Base-by-base conservation (phyloP, 176 grass and related monocot genomes). In the Carex scoparia region DNA sequence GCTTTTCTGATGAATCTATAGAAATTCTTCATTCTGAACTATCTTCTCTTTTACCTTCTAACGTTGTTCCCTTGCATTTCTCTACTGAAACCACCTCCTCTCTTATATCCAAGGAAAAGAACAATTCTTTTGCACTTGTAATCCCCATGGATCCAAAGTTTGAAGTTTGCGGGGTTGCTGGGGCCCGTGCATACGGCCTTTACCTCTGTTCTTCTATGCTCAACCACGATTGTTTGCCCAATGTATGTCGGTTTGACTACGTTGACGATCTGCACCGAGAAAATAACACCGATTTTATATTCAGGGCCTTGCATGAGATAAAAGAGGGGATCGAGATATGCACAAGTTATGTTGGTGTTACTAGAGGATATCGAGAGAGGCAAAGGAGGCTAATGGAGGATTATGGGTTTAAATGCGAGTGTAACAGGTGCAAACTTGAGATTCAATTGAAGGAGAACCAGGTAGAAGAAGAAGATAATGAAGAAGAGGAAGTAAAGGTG, bases 161-260 rank as follows among this genome's bases (percentile, higher is more conserved):
- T 44, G 88, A 92, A 66, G 79, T 72, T 53, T 69, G 75, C 7
- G 79, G 84, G 31, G 67, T 70, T 81, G 79, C 81, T 4, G 81
- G 84, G 53, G 60, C 86, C 23, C 86, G 95, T 27, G 91, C 91
- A 4, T 98, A 90, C 66, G 92, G 82, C 0, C 54, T 98, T 44
- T 98, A 98, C 68, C 86, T 59, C 0, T 79, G 81, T 6, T 89
- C 92, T 16, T 91, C 92, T 15, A 79, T 94, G 66, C 58, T 98
- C 15, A 98, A 98, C 84, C 92, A 98, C 7, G 95, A 98, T 42
- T 98, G 95, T 86, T 88, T 98, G 48, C 95, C 95, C 11, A 98
- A 98, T 44, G 88, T 88, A 0, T 94, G 92, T 65, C 88, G 92
- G 10, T 98, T 98, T 15, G 89, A 94, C 62, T 93, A 94, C 11